Evolutionary conservation across 2,329 filamentous ascomycete genomes (phyloP).

Genomic region (Phaeoacremonium minimum): DNA sequence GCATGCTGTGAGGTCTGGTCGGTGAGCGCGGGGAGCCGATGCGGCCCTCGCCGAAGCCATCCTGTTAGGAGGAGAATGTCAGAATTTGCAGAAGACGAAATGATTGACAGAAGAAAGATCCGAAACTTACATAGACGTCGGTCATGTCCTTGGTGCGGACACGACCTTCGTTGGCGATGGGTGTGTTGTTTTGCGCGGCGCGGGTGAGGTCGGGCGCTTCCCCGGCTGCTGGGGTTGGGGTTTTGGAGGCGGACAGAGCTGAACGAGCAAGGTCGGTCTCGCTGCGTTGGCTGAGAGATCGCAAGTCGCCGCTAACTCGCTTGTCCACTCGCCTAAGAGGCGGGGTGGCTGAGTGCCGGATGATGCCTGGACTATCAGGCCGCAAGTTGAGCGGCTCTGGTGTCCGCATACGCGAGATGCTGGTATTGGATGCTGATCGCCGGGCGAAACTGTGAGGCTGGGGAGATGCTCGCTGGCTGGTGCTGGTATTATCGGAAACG

Average conservation of each 20-base stretch:
- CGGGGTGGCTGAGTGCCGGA: slow-evolving; percentile 51
- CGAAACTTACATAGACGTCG: slow-evolving; percentile 84
- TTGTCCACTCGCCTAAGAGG: slow-evolving; percentile 69
- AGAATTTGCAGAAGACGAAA: slow-evolving; percentile 1
- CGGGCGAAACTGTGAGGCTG: slow-evolving; percentile 20
- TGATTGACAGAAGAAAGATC: slow-evolving; percentile 11
- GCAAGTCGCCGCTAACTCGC: slow-evolving; percentile 71
- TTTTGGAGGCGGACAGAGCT: too few species aligned
- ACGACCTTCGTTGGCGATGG: slow-evolving; percentile 83
- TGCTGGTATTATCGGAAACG: slow-evolving; percentile 36
- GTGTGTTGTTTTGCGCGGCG: slow-evolving; percentile 49
- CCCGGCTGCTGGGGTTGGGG: slow-evolving; percentile 1
- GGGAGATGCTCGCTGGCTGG: slow-evolving; percentile 14
- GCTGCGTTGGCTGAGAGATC: slow-evolving; percentile 58
- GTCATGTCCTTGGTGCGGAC: slow-evolving; percentile 81
- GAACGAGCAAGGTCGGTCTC: slow-evolving; percentile 18
- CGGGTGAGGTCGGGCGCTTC: background rate
- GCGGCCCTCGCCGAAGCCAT: slow-evolving; percentile 88
- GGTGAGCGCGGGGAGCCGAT: slow-evolving; percentile 86
- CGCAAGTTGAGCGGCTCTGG: slow-evolving; percentile 51
- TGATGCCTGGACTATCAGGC: slow-evolving; percentile 59
- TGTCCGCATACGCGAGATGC: slow-evolving; percentile 45
- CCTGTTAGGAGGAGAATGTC: slow-evolving; percentile 45
- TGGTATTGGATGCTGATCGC: slow-evolving; percentile 49
- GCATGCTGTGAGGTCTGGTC: slow-evolving; percentile 90